Conservation (phyloP, 2,329 filamentous ascomycete species). For the Fusarium verrucosum region DNA sequence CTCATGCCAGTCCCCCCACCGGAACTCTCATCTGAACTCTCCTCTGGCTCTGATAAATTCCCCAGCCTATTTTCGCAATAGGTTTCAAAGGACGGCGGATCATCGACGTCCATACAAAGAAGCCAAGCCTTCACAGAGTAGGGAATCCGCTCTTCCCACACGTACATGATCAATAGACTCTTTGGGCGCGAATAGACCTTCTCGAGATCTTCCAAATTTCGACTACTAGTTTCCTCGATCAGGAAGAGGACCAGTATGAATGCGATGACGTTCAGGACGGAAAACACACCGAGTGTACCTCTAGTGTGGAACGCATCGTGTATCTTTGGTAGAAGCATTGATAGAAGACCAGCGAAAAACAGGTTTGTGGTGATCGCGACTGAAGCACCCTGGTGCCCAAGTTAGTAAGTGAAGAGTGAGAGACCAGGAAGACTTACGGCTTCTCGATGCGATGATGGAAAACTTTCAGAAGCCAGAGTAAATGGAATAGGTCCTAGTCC, state of each 20-base stretch:
- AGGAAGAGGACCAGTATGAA: background rate
- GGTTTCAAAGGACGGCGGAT: background rate
- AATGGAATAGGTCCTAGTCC: background rate
- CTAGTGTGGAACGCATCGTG: background rate
- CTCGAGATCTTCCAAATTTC: background rate
- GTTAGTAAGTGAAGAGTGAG: background rate
- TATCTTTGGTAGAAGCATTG: background rate
- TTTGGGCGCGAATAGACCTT: background rate
- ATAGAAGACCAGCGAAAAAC: background rate
- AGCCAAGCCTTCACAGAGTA: background rate
- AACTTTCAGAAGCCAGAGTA: background rate
- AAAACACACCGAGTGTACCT: background rate
- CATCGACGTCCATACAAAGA: rapidly evolving
- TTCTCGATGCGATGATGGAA: background rate
- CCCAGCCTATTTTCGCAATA: background rate
- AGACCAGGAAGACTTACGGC: background rate
- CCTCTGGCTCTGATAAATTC: background rate
- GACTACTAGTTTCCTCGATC: background rate
- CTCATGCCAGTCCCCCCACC: no score
- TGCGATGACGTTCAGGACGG: background rate
- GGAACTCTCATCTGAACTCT: no score
- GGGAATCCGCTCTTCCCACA: background rate
- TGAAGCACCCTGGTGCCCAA: background rate
- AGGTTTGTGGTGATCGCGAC: background rate
- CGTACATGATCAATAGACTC: background rate